Evolutionary conservation across 352 stramenopile species (phyloP), one percentile per base, ranked within the genome.

Genomic region (Globisporangium camurandrum): DNA sequence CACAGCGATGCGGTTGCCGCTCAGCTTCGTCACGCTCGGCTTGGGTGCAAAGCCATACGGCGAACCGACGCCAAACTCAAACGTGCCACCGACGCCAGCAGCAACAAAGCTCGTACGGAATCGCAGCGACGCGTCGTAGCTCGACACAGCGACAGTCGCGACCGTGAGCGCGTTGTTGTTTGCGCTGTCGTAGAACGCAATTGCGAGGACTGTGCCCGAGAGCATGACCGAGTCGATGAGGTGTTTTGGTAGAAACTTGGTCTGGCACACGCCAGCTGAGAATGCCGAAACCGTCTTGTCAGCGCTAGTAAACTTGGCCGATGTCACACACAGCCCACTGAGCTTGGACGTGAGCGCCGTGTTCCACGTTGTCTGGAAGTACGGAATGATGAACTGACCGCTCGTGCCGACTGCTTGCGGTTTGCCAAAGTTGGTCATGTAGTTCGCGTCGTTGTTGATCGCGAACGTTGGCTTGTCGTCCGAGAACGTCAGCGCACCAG

Each of bases 91-190:
- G 36, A 71, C 79, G 26, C 81, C 68, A 7, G 71, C 56, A 14
- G 88, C 42, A 16, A 88, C 71, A 60, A 79, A 88, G 42, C 69
- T 69, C 54, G 66, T 64, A 41, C 79, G 79, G 75, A 89, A 89
- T 39, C 69, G 84, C 1, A 76, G 69, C 17, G 57, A 51, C 26
- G 65, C 61, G 20, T 61, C 72, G 52, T 83, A 66, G 2, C 58
- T 33, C 22, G 74, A 86, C 61, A 86, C 84, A 60, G 84, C 70
- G 48, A 86, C 76, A 10, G 74, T 71, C 12, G 66, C 70, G 22
- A 91, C 51, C 7, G 79, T 91, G 14, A 91, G 63, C 30, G 75
- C 79, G 52, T 83, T 85, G 56, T 86, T 85, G 72, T 88, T 82
- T 47, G 67, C 57, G 42, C 55, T 64, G 60, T 91, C 69, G 40